Conservation (phyloP, 2,329 filamentous ascomycete genomes). For the Cytospora piceae region DNA sequence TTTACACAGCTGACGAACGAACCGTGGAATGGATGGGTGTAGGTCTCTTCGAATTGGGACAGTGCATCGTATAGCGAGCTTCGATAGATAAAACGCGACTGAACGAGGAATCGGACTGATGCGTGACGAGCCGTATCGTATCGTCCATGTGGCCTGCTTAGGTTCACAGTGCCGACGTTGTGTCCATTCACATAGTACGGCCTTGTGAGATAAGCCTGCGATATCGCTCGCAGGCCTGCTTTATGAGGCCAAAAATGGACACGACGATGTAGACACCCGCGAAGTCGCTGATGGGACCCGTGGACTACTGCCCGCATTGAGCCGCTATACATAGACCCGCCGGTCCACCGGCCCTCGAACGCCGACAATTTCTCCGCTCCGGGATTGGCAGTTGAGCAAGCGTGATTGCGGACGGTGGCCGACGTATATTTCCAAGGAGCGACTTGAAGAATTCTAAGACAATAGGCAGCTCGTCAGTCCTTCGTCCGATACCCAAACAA, state of each 20-base stretch:
- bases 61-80: conserved; percentile 1
- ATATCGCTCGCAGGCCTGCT: neutral
- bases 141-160: neutral
- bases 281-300: conserved; percentile 4
- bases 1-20: conserved; percentile 19
- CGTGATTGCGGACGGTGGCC: conserved; percentile 1
- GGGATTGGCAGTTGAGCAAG: neutral
- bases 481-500: neutral
- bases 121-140: neutral
- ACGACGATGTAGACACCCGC: neutral
- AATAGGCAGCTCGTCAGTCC: neutral
- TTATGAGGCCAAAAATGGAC: neutral
- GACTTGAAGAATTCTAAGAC: neutral
- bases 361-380: conserved; percentile 30
- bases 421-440: neutral
- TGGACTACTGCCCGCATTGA: conserved; percentile 5
- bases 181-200: too few relatives aligned
- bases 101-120: neutral
- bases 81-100: neutral
- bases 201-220: too few relatives aligned
- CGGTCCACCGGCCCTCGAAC: conserved; percentile 20
- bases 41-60: conserved; percentile 17
- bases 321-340: neutral
- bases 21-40: conserved; percentile 22
- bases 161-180: neutral